Evolutionary conservation across 257 asterid species (phyloP).

Genomic region (Verbascum thapsus): DNA sequence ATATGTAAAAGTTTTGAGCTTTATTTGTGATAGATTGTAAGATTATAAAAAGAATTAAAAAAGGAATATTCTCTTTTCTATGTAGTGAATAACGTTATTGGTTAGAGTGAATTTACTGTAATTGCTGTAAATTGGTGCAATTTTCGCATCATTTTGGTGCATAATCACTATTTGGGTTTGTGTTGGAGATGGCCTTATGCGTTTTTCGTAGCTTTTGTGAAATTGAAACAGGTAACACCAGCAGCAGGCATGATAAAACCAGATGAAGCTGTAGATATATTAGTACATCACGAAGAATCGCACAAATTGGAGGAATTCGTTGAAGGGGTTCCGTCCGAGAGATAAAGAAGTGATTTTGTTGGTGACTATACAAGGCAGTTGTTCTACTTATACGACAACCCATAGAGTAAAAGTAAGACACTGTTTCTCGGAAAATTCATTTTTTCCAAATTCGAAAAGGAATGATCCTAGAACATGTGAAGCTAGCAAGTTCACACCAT

Average conservation of each 20-base stretch:
- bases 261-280: conserved; percentile 61
- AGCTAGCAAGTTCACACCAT: conserved; percentile 36
- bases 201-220: neutral
- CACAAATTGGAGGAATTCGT: conserved; percentile 63
- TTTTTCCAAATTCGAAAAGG: conserved; percentile 36
- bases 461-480: conserved; percentile 33
- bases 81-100: no score
- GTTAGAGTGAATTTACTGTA: no score
- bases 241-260: conserved; percentile 76
- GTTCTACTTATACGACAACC: conserved; percentile 57
- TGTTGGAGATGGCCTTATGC: no score
- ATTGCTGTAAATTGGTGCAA: no score
- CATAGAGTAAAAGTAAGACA: conserved; percentile 57
- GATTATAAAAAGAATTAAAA: no score
- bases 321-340: conserved; percentile 74
- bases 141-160: no score
- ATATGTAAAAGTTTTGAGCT: no score
- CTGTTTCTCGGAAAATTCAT: conserved; percentile 44
- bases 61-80: no score
- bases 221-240: conserved; percentile 63
- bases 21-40: no score
- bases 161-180: no score
- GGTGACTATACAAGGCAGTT: conserved; percentile 68
- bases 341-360: conserved; percentile 74
- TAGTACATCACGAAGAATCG: conserved; percentile 68